Percentiles rank a stretch among this genome's conserved stretches.
These are phyloP conservation scores for Claviceps purpurea DNA, from an alignment of 2,329 filamentous ascomycete genomes.

Conservation along the genomic window DNA sequence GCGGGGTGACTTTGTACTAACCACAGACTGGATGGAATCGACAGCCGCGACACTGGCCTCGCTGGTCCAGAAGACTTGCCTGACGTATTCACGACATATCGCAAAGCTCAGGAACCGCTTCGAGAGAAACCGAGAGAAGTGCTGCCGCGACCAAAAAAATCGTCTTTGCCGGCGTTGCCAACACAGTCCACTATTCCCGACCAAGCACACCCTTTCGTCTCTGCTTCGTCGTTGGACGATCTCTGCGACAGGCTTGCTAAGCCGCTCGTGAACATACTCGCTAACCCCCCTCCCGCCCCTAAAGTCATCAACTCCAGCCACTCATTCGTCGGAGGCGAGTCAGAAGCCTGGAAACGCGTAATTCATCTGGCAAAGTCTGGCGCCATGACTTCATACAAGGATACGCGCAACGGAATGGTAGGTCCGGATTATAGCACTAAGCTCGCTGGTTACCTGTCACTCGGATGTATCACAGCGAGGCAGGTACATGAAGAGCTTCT, in stretches of 20 bases:
- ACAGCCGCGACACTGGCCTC: slow-evolving; percentile 53
- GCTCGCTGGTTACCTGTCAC: slow-evolving; percentile 57
- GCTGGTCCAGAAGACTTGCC: slow-evolving; percentile 46
- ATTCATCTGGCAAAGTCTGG: slow-evolving; percentile 46
- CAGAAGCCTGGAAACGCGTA: slow-evolving; percentile 43
- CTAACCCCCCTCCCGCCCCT: slow-evolving; percentile 39
- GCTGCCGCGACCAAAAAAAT: slow-evolving; percentile 37
- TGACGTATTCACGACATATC: slow-evolving; percentile 63
- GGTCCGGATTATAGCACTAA: slow-evolving; percentile 64
- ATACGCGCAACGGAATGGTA: slow-evolving; percentile 57
- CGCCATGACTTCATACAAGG: slow-evolving; percentile 50
- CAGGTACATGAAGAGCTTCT: slow-evolving; percentile 57
- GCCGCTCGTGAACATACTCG: slow-evolving; percentile 41
- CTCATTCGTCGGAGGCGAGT: slow-evolving; percentile 57
- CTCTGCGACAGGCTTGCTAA: slow-evolving; percentile 41
- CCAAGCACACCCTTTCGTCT: slow-evolving; percentile 48
- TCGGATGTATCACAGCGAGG: slow-evolving; percentile 60
- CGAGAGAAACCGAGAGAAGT: slow-evolving; percentile 46
- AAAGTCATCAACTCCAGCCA: slow-evolving; percentile 43
- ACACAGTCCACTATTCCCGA: slow-evolving; percentile 34
- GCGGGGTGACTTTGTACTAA: not conserved
- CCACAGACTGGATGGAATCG: not conserved
- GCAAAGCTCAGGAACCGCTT: slow-evolving; percentile 60
- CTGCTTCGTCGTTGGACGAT: slow-evolving; percentile 41
- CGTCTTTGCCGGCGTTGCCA: slow-evolving; percentile 44